Conservation (phyloP, 371 early-diverging fungal species). For the Gilbertella persicaria region DNA sequence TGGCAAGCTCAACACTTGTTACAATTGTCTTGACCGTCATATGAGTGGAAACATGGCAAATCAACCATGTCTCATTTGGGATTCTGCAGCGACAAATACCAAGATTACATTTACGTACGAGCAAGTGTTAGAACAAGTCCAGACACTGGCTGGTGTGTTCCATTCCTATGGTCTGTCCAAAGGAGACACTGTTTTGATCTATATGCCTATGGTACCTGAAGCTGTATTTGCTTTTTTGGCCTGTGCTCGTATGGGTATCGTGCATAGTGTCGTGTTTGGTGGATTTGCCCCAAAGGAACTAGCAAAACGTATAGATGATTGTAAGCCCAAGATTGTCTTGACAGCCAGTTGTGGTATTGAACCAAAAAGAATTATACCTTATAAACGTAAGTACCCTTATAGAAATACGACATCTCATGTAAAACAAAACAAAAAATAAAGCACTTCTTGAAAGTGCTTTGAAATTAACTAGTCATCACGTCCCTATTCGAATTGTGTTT, state of each 20-base stretch:
- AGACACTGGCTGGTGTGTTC: constrained; percentile 75
- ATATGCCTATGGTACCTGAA: constrained; percentile 91
- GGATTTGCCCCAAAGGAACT: constrained; percentile 83
- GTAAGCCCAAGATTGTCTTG: constrained; percentile 72
- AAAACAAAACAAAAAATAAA: constrained; percentile 32
- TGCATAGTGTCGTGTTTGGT: constrained; percentile 80
- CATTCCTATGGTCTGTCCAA: constrained; percentile 70
- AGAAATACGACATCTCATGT: constrained; percentile 4
- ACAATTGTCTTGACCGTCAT: constrained; percentile 94
- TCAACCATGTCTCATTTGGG: constrained; percentile 77
- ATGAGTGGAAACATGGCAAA: constrained; percentile 32
- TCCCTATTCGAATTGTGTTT: constrained; percentile 55
- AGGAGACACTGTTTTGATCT: constrained; percentile 85
- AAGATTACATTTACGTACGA: constrained; percentile 67
- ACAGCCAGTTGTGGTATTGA: constrained; percentile 84
- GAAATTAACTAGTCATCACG: constrained; percentile 52
- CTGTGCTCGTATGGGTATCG: constrained; percentile 87
- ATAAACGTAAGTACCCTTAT: constrained; percentile 50
- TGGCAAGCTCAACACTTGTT: constrained; percentile 85
- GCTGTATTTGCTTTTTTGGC: constrained; percentile 89
- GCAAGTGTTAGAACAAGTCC: constrained; percentile 72
- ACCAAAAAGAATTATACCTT: constrained; percentile 61
- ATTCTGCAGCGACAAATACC: constrained; percentile 67
- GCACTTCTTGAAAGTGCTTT: constrained; percentile 72
- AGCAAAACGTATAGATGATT: constrained; percentile 81